Conservation (phyloP, 148 eudicot species). For the Amaranthus palmeri region DNA sequence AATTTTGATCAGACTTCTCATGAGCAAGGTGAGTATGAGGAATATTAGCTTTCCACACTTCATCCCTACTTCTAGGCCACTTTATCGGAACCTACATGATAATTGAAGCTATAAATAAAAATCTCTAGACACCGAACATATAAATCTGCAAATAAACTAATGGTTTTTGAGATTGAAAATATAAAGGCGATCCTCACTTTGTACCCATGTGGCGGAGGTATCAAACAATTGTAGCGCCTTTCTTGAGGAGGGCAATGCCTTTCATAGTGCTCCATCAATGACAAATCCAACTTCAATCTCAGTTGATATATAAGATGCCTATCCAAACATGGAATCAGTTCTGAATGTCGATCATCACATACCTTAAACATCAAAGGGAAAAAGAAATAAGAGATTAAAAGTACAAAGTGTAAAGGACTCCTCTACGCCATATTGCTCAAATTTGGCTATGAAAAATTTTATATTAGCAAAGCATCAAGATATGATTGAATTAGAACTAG, state of each 20-base stretch:
- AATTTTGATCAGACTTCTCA: conserved; percentile 97
- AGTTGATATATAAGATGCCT: conserved; percentile 91
- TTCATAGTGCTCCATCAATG: conserved; percentile 99
- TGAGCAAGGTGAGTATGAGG: conserved; percentile 99
- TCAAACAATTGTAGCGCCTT: conserved; percentile 89
- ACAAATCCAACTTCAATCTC: conserved; percentile 89
- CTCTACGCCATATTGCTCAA: not conserved
- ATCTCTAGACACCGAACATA: conserved; percentile 5
- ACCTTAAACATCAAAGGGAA: conserved; percentile 44
- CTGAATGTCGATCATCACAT: conserved; percentile 94
- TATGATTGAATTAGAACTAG: not conserved
- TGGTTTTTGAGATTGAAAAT: not conserved
- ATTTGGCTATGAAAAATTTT: too few species aligned
- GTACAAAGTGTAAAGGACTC: not conserved
- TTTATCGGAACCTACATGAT: conserved; percentile 70
- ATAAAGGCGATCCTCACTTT: conserved; percentile 42
- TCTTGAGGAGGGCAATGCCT: conserved; percentile 97
- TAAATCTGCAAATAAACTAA: too few species aligned
- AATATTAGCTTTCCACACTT: conserved; percentile 96
- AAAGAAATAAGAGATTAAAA: conserved; percentile 14
- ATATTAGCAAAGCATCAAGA: not conserved
- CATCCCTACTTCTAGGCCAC: conserved; percentile 99
- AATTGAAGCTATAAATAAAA: not conserved
- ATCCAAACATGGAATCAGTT: conserved; percentile 93
- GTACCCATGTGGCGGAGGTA: conserved; percentile 95